Base-by-base conservation (phyloP, 116 monocot genomes). In the Zostera marina region DNA sequence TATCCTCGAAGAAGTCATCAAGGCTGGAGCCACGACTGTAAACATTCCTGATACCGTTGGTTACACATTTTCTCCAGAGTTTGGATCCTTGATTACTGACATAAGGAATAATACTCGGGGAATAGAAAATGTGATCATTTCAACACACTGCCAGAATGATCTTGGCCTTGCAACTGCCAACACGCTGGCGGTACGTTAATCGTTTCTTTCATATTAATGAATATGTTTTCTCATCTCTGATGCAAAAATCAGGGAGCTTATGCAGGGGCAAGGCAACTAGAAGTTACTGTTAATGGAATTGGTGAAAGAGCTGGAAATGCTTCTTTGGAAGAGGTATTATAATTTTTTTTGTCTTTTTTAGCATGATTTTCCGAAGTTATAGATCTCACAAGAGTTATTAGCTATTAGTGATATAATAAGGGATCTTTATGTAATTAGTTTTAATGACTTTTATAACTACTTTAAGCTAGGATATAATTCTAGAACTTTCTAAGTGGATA, bases 291-390 rank as follows among this genome's bases (percentile, higher is more conserved):
- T 42, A 96, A 96, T 79, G 96, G 90, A 45, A 96, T 96, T 66
- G 96, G 96, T 55, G 90, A 96, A 77, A 85, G 96, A 73, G 96
- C 90, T 59, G 96, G 96, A 61, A 90, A 96, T 89, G 96, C 96
- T 76, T 85, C 96, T 24, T 67, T 96, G 58, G 96, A 96, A 56
- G 96, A 89, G 90, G 96, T 96, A 67, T 21, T 20, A 9, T 3
- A n/a, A 1, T 32, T 58, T 58, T 41, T 16, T 12, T 49, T 12
- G 2, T 49, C 12, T 49, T 49, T 6, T 49, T 17, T 32, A 32
- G 5, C 32, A 32, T 32, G 32, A 32, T 32, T 32, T 5, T 32
- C n/a, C n/a, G n/a, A n/a, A n/a, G n/a, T n/a, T n/a, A n/a, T n/a
- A n/a, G n/a, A n/a, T n/a, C n/a, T n/a, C n/a, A n/a, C n/a, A n/a